Evolutionary conservation across 805 yeast genomes (phyloP).

Genomic region (Candida quercuum): DNA sequence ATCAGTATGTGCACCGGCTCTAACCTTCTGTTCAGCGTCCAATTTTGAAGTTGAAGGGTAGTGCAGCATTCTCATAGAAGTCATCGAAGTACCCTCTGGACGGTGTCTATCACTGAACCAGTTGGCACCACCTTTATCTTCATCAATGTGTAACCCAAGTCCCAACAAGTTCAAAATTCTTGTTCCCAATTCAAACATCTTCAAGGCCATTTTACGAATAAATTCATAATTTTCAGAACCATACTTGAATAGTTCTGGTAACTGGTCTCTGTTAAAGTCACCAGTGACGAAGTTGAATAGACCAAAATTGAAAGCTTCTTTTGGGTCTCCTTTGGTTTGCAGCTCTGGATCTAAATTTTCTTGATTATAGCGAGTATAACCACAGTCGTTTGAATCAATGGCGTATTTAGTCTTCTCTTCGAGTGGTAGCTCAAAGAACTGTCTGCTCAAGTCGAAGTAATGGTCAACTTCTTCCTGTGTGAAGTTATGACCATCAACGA

Average conservation of each 20-base stretch:
- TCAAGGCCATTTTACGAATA: slow-evolving; percentile 34
- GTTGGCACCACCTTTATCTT: slow-evolving; percentile 40
- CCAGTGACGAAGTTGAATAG: slow-evolving; percentile 48
- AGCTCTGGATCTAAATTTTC: slow-evolving; percentile 37
- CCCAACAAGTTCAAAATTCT: slow-evolving; percentile 53
- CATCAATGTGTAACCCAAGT: slow-evolving; percentile 57
- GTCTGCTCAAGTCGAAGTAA: slow-evolving; percentile 42
- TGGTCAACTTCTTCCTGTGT: slow-evolving; percentile 46
- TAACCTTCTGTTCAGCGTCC: slow-evolving; percentile 47
- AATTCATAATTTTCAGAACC: slow-evolving; percentile 34
- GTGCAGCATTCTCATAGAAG: slow-evolving; percentile 64
- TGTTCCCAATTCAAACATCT: slow-evolving; percentile 45
- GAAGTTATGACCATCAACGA: slow-evolving; percentile 65
- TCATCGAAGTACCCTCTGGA: slow-evolving; percentile 47
- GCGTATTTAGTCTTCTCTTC: slow-evolving; percentile 44
- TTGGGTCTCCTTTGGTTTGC: slow-evolving; percentile 46
- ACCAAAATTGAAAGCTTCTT: slow-evolving; percentile 68
- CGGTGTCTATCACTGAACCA: slow-evolving; percentile 65
- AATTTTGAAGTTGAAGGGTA: slow-evolving; percentile 46
- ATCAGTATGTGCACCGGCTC: slow-evolving; percentile 88
- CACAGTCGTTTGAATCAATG: slow-evolving; percentile 53
- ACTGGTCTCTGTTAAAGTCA: slow-evolving; percentile 27
- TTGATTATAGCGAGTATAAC: slow-evolving; percentile 50
- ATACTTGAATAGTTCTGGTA: slow-evolving; percentile 49
- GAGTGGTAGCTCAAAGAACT: slow-evolving; percentile 44